Evolutionary conservation across 2,329 filamentous ascomycete species (phyloP).

Genomic region (Talaromyces marneffei): DNA sequence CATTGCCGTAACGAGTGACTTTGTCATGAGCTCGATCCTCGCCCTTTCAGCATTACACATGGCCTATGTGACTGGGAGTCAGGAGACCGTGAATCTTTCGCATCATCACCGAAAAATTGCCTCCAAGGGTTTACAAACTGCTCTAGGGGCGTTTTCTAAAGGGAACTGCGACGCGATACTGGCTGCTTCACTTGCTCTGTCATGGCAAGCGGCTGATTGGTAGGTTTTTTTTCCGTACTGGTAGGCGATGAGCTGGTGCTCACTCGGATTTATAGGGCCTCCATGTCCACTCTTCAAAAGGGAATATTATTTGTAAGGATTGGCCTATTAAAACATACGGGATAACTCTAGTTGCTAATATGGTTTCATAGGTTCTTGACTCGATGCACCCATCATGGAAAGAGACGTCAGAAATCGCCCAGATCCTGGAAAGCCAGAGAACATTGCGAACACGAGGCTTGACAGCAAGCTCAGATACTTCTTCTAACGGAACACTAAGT

Average conservation of each 20-base stretch:
- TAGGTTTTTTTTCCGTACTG: slow-evolving; percentile 45
- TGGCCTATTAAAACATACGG: background rate
- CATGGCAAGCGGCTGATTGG: slow-evolving; percentile 97
- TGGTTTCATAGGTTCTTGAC: slow-evolving; percentile 62
- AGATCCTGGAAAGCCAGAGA: slow-evolving; percentile 38
- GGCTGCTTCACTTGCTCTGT: slow-evolving; percentile 82
- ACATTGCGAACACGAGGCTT: slow-evolving; percentile 32
- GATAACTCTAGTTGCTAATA: background rate
- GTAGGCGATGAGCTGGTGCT: background rate
- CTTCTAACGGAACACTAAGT: slow-evolving; percentile 31
- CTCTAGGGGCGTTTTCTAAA: slow-evolving; percentile 76
- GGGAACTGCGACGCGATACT: slow-evolving; percentile 87
- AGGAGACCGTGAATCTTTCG: slow-evolving; percentile 77
- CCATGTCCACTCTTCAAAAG: slow-evolving; percentile 76
- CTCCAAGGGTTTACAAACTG: slow-evolving; percentile 79
- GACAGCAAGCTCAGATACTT: slow-evolving; percentile 28
- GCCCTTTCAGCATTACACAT: slow-evolving; percentile 94
- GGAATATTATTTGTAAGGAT: slow-evolving; percentile 74
- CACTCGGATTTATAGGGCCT: slow-evolving; percentile 4
- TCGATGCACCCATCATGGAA: slow-evolving; percentile 84
- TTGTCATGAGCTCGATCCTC: slow-evolving; percentile 89
- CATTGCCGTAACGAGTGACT: slow-evolving; percentile 73
- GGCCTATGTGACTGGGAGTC: slow-evolving; percentile 79
- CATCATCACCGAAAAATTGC: slow-evolving; percentile 84
- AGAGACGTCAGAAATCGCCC: slow-evolving; percentile 65